Conservation (phyloP, 176 grass and related monocot genomes). For the Lolium rigidum region DNA sequence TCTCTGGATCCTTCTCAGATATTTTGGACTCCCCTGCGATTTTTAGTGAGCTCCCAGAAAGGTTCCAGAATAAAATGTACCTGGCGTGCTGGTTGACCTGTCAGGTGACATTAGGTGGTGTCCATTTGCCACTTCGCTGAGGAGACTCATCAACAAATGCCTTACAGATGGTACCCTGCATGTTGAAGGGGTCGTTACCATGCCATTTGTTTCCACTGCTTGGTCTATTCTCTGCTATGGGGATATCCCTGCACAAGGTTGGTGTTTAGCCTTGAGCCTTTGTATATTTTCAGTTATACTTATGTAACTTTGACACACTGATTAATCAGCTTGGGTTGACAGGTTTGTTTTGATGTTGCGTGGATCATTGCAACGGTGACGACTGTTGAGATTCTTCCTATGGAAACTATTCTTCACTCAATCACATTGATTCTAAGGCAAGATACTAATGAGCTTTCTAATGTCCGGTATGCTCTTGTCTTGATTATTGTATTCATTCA, state of each 20-base stretch:
- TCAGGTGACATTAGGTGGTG: constrained; percentile 66
- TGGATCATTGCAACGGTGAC: constrained; percentile 75
- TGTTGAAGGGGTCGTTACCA: constrained; percentile 79
- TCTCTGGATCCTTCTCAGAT: constrained; percentile 58
- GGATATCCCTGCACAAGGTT: constrained; percentile 86
- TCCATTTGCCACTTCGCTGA: constrained; percentile 67
- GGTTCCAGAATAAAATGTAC: constrained; percentile 65
- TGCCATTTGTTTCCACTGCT: constrained; percentile 69
- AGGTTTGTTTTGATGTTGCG: constrained; percentile 96
- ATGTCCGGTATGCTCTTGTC: constrained; percentile 57
- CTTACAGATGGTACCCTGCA: constrained; percentile 84
- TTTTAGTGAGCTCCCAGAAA: constrained; percentile 76
- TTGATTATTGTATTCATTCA: neutral
- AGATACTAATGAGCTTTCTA: constrained; percentile 45
- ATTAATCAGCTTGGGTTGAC: constrained; percentile 38
- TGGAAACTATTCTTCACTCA: constrained; percentile 70
- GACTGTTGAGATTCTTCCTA: constrained; percentile 72
- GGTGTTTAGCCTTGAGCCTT: constrained; percentile 29
- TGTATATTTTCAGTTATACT: neutral
- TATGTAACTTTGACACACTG: constrained; percentile 8
- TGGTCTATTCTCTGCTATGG: constrained; percentile 80
- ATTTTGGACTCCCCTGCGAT: constrained; percentile 61
- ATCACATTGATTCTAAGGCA: constrained; percentile 72
- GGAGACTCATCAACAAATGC: constrained; percentile 87
- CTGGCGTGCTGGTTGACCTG: constrained; percentile 75